Evolutionary conservation across 768 basidiomycete genomes (phyloP), one percentile per base, ranked within the genome.

Genomic region (Mrakia hoshinonis): DNA sequence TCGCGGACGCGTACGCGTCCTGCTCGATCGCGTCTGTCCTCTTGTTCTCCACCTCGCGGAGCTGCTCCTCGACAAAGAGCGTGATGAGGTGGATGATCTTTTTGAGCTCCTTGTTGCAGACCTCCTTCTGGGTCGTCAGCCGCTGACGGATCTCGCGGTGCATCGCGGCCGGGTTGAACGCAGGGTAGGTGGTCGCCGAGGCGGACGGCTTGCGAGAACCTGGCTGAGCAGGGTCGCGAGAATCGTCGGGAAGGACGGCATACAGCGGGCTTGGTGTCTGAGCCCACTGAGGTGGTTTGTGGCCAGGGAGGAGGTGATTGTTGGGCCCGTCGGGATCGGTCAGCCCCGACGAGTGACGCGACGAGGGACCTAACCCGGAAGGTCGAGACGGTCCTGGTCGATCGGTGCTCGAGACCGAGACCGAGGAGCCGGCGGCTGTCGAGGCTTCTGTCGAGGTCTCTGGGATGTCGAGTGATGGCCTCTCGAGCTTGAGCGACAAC

Each of bases 51-150:
- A 36, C 86, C 74, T 91, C 89, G 55, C 89, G 84, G 47, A 95
- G 84, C 76, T 88, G 86, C 78, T 92, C 89, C 81, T 99, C 95
- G 75, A 96, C 95, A 81, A 92, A 97, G 48, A 87, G 81, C 74
- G 95, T 95, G 83, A 99, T 93, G 73, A 87, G 91, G 81, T 91
- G 88, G 72, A 94, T 92, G 78, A 97, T 90, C 78, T 92, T 89
- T 77, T 89, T 87, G 11, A 99, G 86, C 80, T 96, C 92, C 83
- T 90, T 90, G 85, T 99, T 92, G 83, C 95, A 99, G 74, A 91
- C 90, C 64, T 90, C 86, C 83, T 99, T 98, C 70, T 95, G 93
- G 4, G 89, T 89, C 82, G 87, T 89, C 80, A 98, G 87, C 70
- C 96, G 87, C 74, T 92, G 86, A 48, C 89, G 91, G 76, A 98